Conservation (phyloP, 495 filamentous ascomycete species). For the Ramalina intermedia region DNA sequence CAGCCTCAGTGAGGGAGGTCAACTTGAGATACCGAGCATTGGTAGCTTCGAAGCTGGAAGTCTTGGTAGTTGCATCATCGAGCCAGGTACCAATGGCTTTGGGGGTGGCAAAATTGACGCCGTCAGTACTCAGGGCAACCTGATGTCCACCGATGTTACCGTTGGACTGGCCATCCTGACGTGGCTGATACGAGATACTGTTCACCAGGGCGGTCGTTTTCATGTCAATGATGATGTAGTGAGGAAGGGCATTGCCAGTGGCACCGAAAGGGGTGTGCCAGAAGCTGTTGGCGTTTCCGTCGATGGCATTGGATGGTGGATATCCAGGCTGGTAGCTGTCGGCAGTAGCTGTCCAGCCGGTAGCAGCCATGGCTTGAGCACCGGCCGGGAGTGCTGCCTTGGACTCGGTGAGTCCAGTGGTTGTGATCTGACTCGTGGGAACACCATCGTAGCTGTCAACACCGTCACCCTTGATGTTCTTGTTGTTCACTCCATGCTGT, state of each 20-base stretch:
- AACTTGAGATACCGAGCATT: conserved; percentile 25
- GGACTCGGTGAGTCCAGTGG: conserved; percentile 2
- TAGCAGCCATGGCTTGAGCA: neutral
- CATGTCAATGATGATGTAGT: conserved; percentile 10
- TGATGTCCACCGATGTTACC: conserved; percentile 9
- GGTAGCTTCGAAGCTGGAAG: conserved; percentile 24
- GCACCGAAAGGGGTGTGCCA: conserved; percentile 10
- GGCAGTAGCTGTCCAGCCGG: conserved; percentile 13
- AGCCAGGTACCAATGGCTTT: conserved; percentile 29
- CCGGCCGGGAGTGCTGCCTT: neutral
- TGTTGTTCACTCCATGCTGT: neutral
- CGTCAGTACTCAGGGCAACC: conserved; percentile 21
- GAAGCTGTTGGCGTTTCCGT: conserved; percentile 7
- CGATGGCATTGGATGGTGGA: conserved; percentile 5
- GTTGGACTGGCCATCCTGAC: conserved; percentile 9
- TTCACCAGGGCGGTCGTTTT: conserved; percentile 1
- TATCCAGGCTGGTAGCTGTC: conserved; percentile 9
- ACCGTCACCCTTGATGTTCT: neutral
- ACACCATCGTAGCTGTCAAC: neutral
- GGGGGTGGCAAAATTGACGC: conserved; percentile 21
- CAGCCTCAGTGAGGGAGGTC: conserved; percentile 24
- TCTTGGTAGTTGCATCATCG: conserved; percentile 25
- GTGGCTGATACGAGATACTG: conserved; percentile 9
- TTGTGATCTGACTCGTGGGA: neutral
- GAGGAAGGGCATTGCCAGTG: neutral